phyloP scores from a whole-genome alignment of 2,329 filamentous ascomycete species.

The Aspergillus thermomutatus region DNA sequence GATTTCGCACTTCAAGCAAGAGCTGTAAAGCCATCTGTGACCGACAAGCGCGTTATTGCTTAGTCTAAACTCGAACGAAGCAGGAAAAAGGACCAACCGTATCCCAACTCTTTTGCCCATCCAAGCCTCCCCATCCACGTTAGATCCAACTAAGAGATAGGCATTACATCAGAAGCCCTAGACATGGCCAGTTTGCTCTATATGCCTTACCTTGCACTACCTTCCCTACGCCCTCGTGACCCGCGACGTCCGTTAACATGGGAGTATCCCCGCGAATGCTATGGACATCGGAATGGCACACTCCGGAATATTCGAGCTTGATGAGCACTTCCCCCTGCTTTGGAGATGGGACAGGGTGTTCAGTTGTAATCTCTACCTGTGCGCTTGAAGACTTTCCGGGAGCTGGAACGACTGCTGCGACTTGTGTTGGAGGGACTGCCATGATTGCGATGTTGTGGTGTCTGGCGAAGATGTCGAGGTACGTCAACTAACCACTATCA shows the following conservation, averaged over 20 bases:
- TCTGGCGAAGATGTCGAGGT: not conserved
- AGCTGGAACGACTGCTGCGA: slow-evolving; percentile 29
- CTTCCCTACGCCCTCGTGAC: slow-evolving; percentile 46
- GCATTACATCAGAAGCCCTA: not conserved
- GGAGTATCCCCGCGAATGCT: slow-evolving; percentile 43
- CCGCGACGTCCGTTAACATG: slow-evolving; percentile 45
- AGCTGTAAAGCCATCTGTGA: slow-evolving; percentile 36
- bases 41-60: slow-evolving; percentile 16
- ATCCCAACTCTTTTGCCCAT: slow-evolving; percentile 31
- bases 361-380: slow-evolving; percentile 22
- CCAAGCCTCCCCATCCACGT: slow-evolving; percentile 26
- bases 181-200: not conserved
- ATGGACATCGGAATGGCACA: slow-evolving; percentile 48
- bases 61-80: not conserved
- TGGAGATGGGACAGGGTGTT: slow-evolving; percentile 35
- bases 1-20: slow-evolving; percentile 37
- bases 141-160: slow-evolving; percentile 22
- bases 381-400: slow-evolving; percentile 16
- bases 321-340: slow-evolving; percentile 42
- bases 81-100: slow-evolving; percentile 19
- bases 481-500: not conserved
- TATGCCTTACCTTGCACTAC: slow-evolving; percentile 32
- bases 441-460: slow-evolving; percentile 5
- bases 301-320: slow-evolving; percentile 47
- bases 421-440: slow-evolving; percentile 25